These are phyloP conservation scores for Stereum hirsutum DNA, from an alignment of 1,284 basidiomycete genomes.

Conservation along the genomic window DNA sequence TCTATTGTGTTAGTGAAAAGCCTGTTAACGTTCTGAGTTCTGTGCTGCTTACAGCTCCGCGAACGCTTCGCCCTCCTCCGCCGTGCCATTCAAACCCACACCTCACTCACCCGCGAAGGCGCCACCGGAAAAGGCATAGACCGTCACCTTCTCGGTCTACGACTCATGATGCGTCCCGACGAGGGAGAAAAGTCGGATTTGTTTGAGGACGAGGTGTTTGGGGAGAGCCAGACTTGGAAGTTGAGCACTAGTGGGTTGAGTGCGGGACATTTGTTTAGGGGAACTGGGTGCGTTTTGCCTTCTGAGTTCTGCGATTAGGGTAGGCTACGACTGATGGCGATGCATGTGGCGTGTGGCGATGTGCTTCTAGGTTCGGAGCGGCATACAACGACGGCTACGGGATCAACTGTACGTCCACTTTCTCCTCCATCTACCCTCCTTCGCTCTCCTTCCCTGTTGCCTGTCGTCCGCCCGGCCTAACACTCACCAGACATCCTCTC, in stretches of 20 bases:
- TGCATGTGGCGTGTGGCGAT: no score
- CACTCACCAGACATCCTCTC: no score
- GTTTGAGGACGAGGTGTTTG: slow-evolving; percentile 78
- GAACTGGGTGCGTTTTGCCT: slow-evolving; percentile 63
- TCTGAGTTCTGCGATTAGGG: slow-evolving; percentile 5
- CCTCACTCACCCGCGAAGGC: slow-evolving; percentile 68
- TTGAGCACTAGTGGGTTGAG: slow-evolving; percentile 89
- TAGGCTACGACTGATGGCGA: no score
- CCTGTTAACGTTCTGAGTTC: slow-evolving; percentile 1
- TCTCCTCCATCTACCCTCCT: slow-evolving; percentile 1
- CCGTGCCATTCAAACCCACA: slow-evolving; percentile 70
- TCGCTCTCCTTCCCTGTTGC: background rate
- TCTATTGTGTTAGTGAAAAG: no score
- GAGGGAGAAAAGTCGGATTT: slow-evolving; percentile 36
- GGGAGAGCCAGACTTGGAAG: slow-evolving; percentile 79
- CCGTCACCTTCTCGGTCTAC: slow-evolving; percentile 85
- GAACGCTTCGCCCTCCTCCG: slow-evolving; percentile 48
- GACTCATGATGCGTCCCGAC: slow-evolving; percentile 46
- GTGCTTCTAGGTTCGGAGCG: slow-evolving; percentile 56
- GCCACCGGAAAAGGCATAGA: slow-evolving; percentile 86
- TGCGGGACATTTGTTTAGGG: slow-evolving; percentile 81
- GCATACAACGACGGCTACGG: slow-evolving; percentile 83
- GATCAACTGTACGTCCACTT: slow-evolving; percentile 72
- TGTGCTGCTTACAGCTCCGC: slow-evolving; percentile 15
- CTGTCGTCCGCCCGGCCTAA: no score